phyloP scores from a whole-genome alignment of 2,329 filamentous ascomycete species.

The Colletotrichum eremochloae region DNA sequence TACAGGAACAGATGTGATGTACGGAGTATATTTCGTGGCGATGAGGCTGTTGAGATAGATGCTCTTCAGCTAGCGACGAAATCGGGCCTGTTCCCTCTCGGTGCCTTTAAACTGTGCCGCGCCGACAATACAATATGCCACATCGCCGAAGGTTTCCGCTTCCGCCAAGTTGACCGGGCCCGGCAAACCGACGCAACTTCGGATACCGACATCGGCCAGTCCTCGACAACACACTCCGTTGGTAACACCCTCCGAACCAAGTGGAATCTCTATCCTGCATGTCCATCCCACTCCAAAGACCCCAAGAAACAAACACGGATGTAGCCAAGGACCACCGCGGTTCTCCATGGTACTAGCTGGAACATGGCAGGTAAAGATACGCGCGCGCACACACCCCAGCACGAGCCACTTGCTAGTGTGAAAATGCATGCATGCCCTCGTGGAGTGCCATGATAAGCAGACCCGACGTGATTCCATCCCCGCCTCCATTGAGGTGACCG shows the following conservation, averaged over 20 bases:
- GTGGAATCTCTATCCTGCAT: not conserved
- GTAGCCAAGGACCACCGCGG: not conserved
- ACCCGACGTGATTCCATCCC: not conserved
- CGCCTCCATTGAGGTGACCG: not conserved
- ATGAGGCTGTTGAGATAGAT: too few relatives aligned
- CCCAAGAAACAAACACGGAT: not conserved
- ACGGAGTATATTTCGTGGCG: too few relatives aligned
- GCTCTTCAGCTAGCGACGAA: too few relatives aligned
- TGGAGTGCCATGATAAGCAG: slow-evolving; percentile 31
- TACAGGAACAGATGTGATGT: not conserved
- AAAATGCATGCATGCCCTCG: slow-evolving; percentile 18
- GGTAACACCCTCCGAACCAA: not conserved
- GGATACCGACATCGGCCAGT: slow-evolving; percentile 18
- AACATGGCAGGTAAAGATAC: not conserved
- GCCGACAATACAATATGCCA: too few relatives aligned
- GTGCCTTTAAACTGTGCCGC: not conserved
- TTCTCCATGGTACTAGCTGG: not conserved
- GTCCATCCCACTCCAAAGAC: not conserved
- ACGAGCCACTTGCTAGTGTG: slow-evolving; percentile 10
- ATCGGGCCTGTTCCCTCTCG: not conserved
- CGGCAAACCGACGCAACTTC: slow-evolving; percentile 2
- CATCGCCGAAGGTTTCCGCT: not conserved
- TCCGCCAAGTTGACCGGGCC: not conserved
- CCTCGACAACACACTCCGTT: not conserved
- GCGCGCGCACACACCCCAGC: slow-evolving; percentile 1